These are phyloP conservation scores for Tolypocladium tropicale DNA, from an alignment of 2,329 filamentous ascomycete species.

Conservation along the genomic window DNA sequence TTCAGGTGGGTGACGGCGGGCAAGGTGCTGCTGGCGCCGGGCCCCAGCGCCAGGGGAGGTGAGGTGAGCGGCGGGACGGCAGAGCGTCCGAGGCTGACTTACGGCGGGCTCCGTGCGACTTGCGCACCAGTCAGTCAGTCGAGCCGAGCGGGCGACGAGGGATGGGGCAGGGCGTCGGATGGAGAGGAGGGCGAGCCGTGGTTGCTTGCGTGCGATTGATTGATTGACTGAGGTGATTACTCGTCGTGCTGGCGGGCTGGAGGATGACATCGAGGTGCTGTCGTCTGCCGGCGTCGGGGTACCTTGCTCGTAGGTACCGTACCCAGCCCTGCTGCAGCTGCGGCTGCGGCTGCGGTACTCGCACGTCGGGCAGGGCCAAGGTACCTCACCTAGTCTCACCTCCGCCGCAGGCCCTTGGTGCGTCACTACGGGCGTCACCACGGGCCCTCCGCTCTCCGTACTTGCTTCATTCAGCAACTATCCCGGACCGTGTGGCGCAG, in stretches of 20 bases:
- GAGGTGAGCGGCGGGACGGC: not conserved
- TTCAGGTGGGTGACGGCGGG: conserved; percentile 6
- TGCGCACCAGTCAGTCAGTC: not conserved
- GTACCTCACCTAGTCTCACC: too few species aligned
- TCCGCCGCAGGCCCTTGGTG: not conserved
- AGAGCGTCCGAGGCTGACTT: not conserved
- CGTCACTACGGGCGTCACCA: not conserved
- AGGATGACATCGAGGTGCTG: too few species aligned
- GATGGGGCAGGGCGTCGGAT: too few species aligned
- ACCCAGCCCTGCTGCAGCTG: not conserved
- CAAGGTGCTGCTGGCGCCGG: conserved; percentile 2
- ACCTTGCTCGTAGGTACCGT: not conserved
- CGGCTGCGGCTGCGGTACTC: not conserved
- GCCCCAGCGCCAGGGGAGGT: not conserved
- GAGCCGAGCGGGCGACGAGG: not conserved
- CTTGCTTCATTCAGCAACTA: not conserved
- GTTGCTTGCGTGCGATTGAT: not conserved
- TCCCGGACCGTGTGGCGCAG: conserved; percentile 1
- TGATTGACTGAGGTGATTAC: too few species aligned
- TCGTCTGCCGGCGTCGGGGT: not conserved
- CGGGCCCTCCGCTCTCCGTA: not conserved
- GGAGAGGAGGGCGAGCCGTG: not conserved
- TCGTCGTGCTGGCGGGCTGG: too few species aligned
- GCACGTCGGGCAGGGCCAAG: not conserved
- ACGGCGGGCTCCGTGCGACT: not conserved